Evolutionary conservation across 441 rosid species (phyloP).

Genomic region (Populus hybrid): DNA sequence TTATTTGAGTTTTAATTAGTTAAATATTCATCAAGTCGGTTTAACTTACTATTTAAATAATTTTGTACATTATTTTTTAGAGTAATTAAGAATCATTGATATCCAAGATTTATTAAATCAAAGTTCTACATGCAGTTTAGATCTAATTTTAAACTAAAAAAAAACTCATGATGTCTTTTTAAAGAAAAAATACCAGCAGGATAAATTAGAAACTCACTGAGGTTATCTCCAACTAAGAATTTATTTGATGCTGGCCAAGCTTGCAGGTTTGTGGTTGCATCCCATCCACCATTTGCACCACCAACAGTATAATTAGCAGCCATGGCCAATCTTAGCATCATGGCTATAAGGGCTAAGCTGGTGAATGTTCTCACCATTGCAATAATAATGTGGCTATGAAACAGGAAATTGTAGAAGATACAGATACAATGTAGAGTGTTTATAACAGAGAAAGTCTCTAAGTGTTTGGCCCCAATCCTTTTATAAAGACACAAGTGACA

Average conservation of each 20-base stretch:
- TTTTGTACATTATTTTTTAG: no score
- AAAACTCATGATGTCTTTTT: no score
- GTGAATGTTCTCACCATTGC: slow-evolving; percentile 23
- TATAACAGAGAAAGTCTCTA: neutral
- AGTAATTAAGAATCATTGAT: no score
- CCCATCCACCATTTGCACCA: slow-evolving; percentile 66
- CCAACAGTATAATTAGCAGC: slow-evolving; percentile 63
- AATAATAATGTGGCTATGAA: slow-evolving; percentile 20
- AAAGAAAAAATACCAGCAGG: neutral
- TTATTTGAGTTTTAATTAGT: no score
- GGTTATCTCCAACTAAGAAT: slow-evolving; percentile 57
- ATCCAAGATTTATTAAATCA: no score
- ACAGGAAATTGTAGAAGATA: neutral
- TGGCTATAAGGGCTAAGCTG: slow-evolving; percentile 27
- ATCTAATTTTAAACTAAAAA: no score
- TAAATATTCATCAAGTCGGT: no score
- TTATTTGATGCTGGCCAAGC: slow-evolving; percentile 55
- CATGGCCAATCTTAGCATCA: slow-evolving; percentile 37
- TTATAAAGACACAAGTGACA: neutral
- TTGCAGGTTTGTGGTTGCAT: slow-evolving; percentile 32
- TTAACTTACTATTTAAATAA: no score
- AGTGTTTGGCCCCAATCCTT: neutral
- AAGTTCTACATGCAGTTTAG: no score
- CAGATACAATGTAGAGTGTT: neutral
- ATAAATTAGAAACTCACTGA: slow-evolving; percentile 40